Percentiles rank a stretch among this genome's conserved stretches.
Evolutionary conservation across 305 asterid species (phyloP).

Genomic region (Ajuga reptans): DNA sequence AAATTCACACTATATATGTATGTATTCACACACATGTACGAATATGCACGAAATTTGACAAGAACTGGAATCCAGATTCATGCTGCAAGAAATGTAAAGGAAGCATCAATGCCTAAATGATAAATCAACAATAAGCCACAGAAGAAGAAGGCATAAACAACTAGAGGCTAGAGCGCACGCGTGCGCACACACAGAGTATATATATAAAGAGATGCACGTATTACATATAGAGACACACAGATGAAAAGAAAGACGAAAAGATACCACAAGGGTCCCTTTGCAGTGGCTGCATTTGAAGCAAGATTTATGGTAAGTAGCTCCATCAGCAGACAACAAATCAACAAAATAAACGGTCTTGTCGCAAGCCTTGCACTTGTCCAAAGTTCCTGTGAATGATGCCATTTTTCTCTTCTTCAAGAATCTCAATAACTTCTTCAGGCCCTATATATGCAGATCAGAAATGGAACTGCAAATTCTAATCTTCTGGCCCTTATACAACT

Average conservation of each 20-base stretch:
- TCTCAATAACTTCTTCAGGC: conserved; percentile 19
- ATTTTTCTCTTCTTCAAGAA: conserved; percentile 22
- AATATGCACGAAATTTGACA: background rate
- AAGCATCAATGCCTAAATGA: too few relatives aligned
- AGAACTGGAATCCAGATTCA: background rate
- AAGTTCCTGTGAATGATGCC: conserved; percentile 86
- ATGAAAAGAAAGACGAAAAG: background rate
- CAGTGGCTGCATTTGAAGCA: conserved; percentile 97
- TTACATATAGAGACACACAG: background rate
- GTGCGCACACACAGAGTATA: background rate
- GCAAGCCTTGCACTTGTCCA: conserved; percentile 95
- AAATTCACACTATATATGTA: too few relatives aligned
- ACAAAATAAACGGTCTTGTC: conserved; percentile 91
- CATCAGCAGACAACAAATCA: conserved; percentile 80
- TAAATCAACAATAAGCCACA: too few relatives aligned
- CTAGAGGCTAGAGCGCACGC: background rate
- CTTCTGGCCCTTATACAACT: conserved; percentile 16
- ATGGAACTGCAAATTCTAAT: conserved; percentile 26
- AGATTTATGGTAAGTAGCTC: conserved; percentile 59
- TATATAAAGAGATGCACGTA: too few relatives aligned
- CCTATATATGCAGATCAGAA: conserved; percentile 1
- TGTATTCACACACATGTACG: too few relatives aligned
- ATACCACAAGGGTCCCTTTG: conserved; percentile 94
- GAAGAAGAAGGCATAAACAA: background rate
- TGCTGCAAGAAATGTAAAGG: background rate